Conservation (phyloP, 2,329 filamentous ascomycete species). For the Cephalotrichum gorgonifer region DNA sequence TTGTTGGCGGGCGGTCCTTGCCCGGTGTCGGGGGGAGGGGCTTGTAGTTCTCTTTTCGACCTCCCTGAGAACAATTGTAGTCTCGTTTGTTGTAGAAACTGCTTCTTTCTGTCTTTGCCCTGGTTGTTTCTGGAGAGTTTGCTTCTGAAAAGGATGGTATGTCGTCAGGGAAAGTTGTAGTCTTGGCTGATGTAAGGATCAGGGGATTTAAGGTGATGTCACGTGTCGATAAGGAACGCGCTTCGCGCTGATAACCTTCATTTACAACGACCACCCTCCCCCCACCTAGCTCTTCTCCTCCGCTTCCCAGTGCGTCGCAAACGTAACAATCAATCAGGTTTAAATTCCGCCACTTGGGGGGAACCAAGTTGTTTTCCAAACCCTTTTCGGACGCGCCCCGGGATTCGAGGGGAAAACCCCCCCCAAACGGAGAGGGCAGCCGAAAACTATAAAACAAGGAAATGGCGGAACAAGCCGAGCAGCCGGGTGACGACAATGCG, state of each 20-base stretch:
- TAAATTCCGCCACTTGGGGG: no score
- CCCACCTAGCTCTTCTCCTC: background rate
- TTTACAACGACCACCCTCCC: background rate
- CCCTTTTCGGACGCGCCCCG: no score
- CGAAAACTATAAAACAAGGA: background rate
- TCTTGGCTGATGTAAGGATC: background rate
- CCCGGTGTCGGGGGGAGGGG: no score
- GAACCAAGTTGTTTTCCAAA: no score
- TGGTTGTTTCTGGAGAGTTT: background rate
- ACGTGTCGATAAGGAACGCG: slow-evolving; percentile 3
- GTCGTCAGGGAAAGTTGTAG: background rate
- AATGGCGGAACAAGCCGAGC: background rate
- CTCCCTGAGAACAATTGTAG: no score
- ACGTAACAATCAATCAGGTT: no score
- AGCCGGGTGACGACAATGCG: background rate
- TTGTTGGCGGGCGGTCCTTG: no score
- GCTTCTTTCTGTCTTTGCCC: no score
- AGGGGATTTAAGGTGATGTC: background rate
- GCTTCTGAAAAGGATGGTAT: background rate
- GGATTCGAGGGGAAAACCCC: no score
- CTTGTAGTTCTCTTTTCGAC: no score
- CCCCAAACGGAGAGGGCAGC: background rate
- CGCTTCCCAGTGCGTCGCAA: background rate
- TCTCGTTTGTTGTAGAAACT: no score
- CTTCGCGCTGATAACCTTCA: slow-evolving; percentile 2